phyloP scores from a whole-genome alignment of 306 rosid species.

The Cicer cuneatum region DNA sequence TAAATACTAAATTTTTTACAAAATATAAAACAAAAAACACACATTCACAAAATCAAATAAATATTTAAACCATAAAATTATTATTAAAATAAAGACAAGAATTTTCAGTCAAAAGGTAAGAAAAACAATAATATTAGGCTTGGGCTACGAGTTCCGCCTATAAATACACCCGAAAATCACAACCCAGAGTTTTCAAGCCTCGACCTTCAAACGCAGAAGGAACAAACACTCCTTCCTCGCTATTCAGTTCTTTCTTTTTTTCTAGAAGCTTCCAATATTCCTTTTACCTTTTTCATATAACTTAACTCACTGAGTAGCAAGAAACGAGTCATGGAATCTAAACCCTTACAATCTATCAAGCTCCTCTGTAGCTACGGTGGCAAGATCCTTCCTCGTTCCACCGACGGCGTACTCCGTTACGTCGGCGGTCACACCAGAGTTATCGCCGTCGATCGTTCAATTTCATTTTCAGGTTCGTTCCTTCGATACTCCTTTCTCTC shows the following conservation, averaged over 20 bases:
- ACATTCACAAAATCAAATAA: no score
- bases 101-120: no score
- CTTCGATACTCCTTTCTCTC: neutral
- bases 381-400: slow-evolving; percentile 72
- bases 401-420: slow-evolving; percentile 86
- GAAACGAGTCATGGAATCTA: slow-evolving; percentile 48
- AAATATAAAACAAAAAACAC: no score
- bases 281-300: neutral
- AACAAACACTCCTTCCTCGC: neutral
- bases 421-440: slow-evolving; percentile 88
- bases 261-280: slow-evolving; percentile 37
- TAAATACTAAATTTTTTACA: no score
- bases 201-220: slow-evolving; percentile 25
- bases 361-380: slow-evolving; percentile 92
- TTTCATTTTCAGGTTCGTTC: slow-evolving; percentile 66
- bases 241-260: neutral
- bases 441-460: slow-evolving; percentile 67
- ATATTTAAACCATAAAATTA: no score
- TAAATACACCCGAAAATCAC: slow-evolving; percentile 49
- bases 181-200: slow-evolving; percentile 58
- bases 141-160: slow-evolving; percentile 28
- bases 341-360: slow-evolving; percentile 50
- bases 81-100: neutral
- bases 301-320: slow-evolving; percentile 39
- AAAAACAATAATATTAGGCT: neutral